Conservation (phyloP, 2,329 filamentous ascomycete genomes). For the Epichloe sp. region DNA sequence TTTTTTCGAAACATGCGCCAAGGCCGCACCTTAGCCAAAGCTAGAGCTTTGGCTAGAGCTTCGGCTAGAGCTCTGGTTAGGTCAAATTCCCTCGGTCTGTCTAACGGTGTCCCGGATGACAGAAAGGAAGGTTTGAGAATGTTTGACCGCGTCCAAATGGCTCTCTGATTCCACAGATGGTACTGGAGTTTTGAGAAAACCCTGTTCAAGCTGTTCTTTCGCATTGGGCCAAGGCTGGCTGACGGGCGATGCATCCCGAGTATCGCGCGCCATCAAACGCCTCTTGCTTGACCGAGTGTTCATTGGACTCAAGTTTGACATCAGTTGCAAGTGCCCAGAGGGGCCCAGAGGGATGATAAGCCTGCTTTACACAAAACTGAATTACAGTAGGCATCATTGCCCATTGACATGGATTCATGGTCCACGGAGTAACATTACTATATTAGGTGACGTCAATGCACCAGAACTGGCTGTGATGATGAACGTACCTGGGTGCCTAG, state of each 20-base stretch:
- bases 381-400: not conserved
- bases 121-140: not conserved
- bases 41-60: not conserved
- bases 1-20: not conserved
- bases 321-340: not conserved
- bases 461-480: no score
- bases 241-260: not conserved
- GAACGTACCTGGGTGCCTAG: no score
- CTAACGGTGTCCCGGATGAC: not conserved
- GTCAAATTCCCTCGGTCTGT: not conserved
- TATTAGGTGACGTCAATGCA: no score
- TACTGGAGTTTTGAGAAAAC: no score
- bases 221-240: not conserved
- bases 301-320: no score
- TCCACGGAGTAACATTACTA: no score
- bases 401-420: no score
- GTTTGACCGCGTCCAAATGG: not conserved
- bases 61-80: not conserved
- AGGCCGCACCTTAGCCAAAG: not conserved
- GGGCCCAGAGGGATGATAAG: not conserved
- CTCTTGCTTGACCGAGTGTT: not conserved
- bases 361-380: not conserved
- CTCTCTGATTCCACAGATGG: not conserved
- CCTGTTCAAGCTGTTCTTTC: no score
- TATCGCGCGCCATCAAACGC: not conserved